Evolutionary conservation across 495 filamentous ascomycete genomes (phyloP), one percentile per base, ranked within the genome.

Genomic region (Sordaria brevicollis): DNA sequence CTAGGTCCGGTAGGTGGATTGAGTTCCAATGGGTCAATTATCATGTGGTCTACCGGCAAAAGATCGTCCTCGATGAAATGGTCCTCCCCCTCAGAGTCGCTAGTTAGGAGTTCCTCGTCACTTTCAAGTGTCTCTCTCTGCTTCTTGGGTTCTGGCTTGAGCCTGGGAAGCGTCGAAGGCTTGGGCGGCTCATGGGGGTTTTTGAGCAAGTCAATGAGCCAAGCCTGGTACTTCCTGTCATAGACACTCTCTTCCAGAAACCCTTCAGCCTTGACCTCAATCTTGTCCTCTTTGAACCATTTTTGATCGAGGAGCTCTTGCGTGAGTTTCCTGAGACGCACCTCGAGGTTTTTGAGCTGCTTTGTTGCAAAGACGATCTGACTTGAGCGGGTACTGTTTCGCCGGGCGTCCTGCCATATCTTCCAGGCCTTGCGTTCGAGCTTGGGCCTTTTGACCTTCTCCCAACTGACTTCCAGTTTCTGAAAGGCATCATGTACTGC

Each of bases 231-330:
- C 75, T 86, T 85, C 10, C 81, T 85, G 37, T 89, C 82, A 34
- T 83, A 84, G n/a, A 97, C 76, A 6, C 82, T 92, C 4, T 75
- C 73, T 57, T 92, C 86, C 76, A 96, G 76, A 49, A 79, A 35
- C 17, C 33, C 83, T n/a, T 75, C 73, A 65, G 86, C 86, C 69
- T 85, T 85, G n/a, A 78, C 78, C 19, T 77, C 71, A 15, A 94
- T 71, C 31, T 86, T 78, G 1, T 72, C 68, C 9, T 75, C 73
- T 25, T 81, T 83, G 0, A 70, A 75, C 86, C 88, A 93, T 9
- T 80, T 71, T 67, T 85, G 76, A 3, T 73, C 65, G 17, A 79
- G 62, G 34, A 95, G 83, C 35, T 88, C 81, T 2, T 82, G 68
- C 37, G 79, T 79, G 35, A 87, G 72, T 21, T 83, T 87, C 2